phyloP scores from a whole-genome alignment of 164 flowering plant species.

The Vitis riparia region DNA sequence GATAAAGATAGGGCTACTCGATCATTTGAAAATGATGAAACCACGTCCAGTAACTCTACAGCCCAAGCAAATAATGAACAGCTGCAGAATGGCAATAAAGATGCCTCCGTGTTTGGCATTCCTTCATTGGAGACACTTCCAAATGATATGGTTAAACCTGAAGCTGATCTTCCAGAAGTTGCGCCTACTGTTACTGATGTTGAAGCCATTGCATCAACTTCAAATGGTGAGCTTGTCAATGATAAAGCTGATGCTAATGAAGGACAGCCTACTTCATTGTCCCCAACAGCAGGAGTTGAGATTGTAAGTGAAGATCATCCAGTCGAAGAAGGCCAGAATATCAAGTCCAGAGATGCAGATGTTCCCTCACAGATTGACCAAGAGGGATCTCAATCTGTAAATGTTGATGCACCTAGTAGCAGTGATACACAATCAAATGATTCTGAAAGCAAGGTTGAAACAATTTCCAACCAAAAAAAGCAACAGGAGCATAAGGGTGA shows the following conservation, averaged over 20 bases:
- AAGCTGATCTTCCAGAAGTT: constrained; percentile 28
- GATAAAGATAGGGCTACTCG: constrained; percentile 27
- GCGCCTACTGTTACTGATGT: constrained; percentile 22
- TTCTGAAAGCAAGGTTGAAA: constrained; percentile 34
- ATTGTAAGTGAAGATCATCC: constrained; percentile 31
- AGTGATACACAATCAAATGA: constrained; percentile 32
- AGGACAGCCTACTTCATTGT: constrained; percentile 27
- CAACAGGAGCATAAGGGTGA: constrained; percentile 38
- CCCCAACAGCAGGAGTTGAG: constrained; percentile 28
- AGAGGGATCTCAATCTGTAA: constrained; percentile 36
- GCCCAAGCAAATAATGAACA: constrained; percentile 28
- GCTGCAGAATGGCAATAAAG: constrained; percentile 29
- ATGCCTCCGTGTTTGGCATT: constrained; percentile 19
- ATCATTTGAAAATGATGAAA: constrained; percentile 29
- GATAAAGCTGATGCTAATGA: constrained; percentile 35
- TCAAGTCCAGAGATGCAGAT: constrained; percentile 30
- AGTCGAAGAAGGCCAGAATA: constrained; percentile 31
- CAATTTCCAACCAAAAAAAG: constrained; percentile 31
- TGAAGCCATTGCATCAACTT: constrained; percentile 29
- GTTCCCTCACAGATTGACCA: constrained; percentile 30
- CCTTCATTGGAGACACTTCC: constrained; percentile 26
- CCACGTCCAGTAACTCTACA: constrained; percentile 16
- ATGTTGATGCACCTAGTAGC: constrained; percentile 23
- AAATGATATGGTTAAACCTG: constrained; percentile 29
- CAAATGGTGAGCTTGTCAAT: constrained; percentile 33